Evolutionary conservation across 352 stramenopile genomes (phyloP).

Genomic region (Pythium periplocum): DNA sequence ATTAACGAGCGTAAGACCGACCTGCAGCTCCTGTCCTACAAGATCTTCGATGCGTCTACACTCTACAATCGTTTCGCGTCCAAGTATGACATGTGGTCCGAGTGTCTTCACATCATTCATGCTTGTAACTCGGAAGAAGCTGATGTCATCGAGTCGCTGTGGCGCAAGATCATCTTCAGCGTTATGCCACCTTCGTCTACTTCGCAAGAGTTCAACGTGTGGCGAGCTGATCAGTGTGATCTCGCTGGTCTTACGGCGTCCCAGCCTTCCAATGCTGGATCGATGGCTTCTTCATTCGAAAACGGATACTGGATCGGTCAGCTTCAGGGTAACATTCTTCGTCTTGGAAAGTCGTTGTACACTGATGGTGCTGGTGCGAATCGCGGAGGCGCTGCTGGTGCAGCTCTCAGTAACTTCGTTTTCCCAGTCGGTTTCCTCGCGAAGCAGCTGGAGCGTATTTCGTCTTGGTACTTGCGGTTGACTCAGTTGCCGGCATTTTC

Average conservation of each 20-base stretch:
- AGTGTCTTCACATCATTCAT: constrained; percentile 84
- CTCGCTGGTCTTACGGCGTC: constrained; percentile 41
- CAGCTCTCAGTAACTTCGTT: constrained; percentile 42
- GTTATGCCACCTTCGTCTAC: constrained; percentile 56
- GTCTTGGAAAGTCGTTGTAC: constrained; percentile 70
- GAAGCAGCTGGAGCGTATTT: constrained; percentile 69
- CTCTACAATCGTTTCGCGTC: constrained; percentile 84
- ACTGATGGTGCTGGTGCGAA: constrained; percentile 48
- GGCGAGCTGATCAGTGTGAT: constrained; percentile 63
- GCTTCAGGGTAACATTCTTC: constrained; percentile 69
- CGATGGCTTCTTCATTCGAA: constrained; percentile 46
- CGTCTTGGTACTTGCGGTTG: constrained; percentile 68
- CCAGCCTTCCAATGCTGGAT: constrained; percentile 4
- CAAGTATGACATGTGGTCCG: constrained; percentile 85
- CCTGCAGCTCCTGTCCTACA: constrained; percentile 64
- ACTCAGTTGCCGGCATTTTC: constrained; percentile 39
- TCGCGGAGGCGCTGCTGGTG: constrained; percentile 16
- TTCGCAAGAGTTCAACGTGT: constrained; percentile 66
- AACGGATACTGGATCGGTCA: constrained; percentile 78
- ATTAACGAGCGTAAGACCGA: constrained; percentile 48
- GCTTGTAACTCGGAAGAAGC: constrained; percentile 79
- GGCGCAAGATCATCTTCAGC: constrained; percentile 75
- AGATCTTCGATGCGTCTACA: constrained; percentile 73
- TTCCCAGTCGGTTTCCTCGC: constrained; percentile 77
- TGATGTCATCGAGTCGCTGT: constrained; percentile 57